These are phyloP conservation scores for Aspergillus novofumigatus DNA, from an alignment of 2,329 filamentous ascomycete species.

Conservation along the genomic window DNA sequence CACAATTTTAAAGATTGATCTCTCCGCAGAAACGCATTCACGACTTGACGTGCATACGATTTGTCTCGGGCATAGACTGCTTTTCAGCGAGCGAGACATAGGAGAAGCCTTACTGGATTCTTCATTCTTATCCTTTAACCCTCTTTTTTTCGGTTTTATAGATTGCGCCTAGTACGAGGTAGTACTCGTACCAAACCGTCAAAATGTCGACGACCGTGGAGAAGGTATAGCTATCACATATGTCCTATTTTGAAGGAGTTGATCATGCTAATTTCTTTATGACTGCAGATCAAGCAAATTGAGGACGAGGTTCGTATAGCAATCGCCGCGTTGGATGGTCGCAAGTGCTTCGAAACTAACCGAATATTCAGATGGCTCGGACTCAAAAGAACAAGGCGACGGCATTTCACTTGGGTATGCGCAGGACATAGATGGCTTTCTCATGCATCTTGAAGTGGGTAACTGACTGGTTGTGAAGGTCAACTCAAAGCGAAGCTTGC, in stretches of 20 bases:
- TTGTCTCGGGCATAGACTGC: slow-evolving; percentile 2
- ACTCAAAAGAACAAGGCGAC: slow-evolving; percentile 98
- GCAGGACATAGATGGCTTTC: neutral
- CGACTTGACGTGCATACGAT: slow-evolving; percentile 7
- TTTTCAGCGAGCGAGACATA: neutral
- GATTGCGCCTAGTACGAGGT: slow-evolving; percentile 14
- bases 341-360: slow-evolving; percentile 9
- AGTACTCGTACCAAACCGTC: slow-evolving; percentile 29
- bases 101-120: neutral
- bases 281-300: slow-evolving; percentile 82
- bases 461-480: slow-evolving; percentile 39
- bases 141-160: slow-evolving; percentile 4
- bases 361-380: slow-evolving; percentile 69
- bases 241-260: neutral
- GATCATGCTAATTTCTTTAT: slow-evolving; percentile 27
- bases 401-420: slow-evolving; percentile 76
- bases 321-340: neutral
- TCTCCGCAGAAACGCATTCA: slow-evolving; percentile 5
- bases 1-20: slow-evolving; percentile 28
- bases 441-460: slow-evolving; percentile 1
- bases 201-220: slow-evolving; percentile 96
- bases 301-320: slow-evolving; percentile 74
- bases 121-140: slow-evolving; percentile 2
- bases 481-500: slow-evolving; percentile 98
- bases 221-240: slow-evolving; percentile 59